Evolutionary conservation across 176 grass and related monocot genomes (phyloP), one percentile per base, ranked within the genome.

Genomic region (Oryza nivara): DNA sequence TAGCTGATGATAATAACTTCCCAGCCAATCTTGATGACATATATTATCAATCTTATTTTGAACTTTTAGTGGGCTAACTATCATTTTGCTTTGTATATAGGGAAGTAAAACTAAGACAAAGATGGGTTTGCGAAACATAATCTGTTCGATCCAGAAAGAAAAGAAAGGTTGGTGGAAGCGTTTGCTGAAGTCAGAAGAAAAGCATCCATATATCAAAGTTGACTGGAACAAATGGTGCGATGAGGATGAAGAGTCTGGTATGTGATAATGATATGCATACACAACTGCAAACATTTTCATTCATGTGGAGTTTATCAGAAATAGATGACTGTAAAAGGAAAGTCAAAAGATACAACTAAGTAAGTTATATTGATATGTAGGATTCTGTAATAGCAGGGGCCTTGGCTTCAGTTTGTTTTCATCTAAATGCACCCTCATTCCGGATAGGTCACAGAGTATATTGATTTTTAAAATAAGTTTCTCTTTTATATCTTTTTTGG

Each of bases 161-260:
- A 98, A 95, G 88, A 94, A 90, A 75, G 92, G 74, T 26, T 98
- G 96, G 96, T 98, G 96, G 96, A 93, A 90, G 60, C 91, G 88
- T 69, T 85, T 95, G 56, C 89, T 95, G 74, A 95, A 98, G 79
- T 98, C 89, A 79, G 92, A 92, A 74, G 93, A 88, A 86, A 98
- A 98, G 35, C 89, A 88, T 89, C 91, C 96, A 68, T 91, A 98
- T 80, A 95, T 98, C 76, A 95, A 98, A 77, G 96, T 98, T 85
- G 96, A 98, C 85, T 98, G 93, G 93, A 98, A 95, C 88, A 95
- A 98, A 94, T 98, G 93, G 89, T 87, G 91, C 0, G 96, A 98
- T 47, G 96, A 98, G 86, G 96, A 98, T 89, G 96, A 98, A 73
- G 91, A 94, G 41, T 93, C 94, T 78, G 91, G 91, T 96, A 91